Evolutionary conservation across 129 eudicot genomes (phyloP).

Genomic region (Scalesia atractyloides): DNA sequence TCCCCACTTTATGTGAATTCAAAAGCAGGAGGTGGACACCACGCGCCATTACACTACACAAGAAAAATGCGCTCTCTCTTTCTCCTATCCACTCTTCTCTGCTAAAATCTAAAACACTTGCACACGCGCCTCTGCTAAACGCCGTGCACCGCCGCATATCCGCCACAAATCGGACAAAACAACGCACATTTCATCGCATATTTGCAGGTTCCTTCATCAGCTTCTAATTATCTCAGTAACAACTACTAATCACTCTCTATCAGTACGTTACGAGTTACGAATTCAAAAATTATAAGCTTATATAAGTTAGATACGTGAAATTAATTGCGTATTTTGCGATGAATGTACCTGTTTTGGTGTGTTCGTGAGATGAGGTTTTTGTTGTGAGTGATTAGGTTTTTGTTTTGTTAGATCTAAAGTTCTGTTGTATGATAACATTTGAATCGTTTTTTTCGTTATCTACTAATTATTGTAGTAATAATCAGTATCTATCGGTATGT

Average conservation of each 20-base stretch:
- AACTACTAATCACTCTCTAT: neutral
- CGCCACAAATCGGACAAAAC: conserved; percentile 11
- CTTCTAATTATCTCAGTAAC: conserved; percentile 4
- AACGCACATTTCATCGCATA: conserved; percentile 10
- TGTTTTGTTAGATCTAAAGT: conserved; percentile 41
- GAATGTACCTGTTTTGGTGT: neutral
- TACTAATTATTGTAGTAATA: too few relatives aligned
- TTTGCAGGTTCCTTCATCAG: conserved; percentile 4
- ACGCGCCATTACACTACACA: conserved; percentile 32
- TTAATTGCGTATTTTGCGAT: neutral
- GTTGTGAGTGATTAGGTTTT: conserved; percentile 1
- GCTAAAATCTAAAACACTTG: conserved; percentile 13
- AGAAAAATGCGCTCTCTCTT: neutral
- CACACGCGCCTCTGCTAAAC: conserved; percentile 27
- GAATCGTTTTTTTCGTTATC: neutral
- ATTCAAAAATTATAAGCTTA: neutral
- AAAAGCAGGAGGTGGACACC: conserved; percentile 38
- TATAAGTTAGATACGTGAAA: neutral
- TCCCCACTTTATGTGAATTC: conserved; percentile 14
- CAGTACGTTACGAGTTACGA: conserved; percentile 3
- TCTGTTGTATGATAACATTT: conserved; percentile 18
- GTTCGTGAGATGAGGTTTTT: conserved; percentile 16
- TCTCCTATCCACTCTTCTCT: conserved; percentile 13
- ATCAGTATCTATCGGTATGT: too few relatives aligned
- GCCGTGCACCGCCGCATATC: conserved; percentile 20